A percentile compares a stretch with the other conserved stretches of the same genome.
Conservation (phyloP, 2,329 filamentous ascomycete species). For the Fusarium nygamai region DNA sequence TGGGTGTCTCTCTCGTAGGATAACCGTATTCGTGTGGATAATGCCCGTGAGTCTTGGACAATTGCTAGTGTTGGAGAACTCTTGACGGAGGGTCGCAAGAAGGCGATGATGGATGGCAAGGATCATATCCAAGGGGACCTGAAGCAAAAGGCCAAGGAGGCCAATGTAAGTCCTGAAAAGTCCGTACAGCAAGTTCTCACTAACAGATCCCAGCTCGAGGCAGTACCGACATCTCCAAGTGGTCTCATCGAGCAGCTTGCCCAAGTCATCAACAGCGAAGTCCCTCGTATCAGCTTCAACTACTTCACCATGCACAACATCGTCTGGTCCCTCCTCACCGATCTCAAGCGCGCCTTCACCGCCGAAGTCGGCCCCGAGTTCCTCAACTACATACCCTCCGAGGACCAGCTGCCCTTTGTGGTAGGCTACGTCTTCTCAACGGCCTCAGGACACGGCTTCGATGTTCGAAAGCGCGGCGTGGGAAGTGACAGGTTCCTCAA, state of each 20-base stretch:
- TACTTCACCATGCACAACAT: conserved; percentile 24
- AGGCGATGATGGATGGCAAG: conserved; percentile 5
- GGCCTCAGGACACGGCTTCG: conserved; percentile 5
- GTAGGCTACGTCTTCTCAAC: conserved; percentile 47
- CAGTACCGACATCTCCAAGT: neutral
- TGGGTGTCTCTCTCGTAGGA: conserved; percentile 2
- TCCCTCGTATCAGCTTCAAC: conserved; percentile 12
- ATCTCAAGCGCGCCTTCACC: conserved; percentile 10
- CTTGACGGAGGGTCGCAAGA: neutral
- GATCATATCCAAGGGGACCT: neutral
- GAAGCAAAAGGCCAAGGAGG: neutral
- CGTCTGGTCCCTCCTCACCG: neutral
- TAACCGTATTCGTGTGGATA: neutral
- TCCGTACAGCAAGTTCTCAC: neutral
- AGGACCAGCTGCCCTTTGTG: conserved; percentile 5
- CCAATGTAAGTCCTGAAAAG: neutral
- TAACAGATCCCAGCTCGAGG: neutral
- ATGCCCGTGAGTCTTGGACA: conserved; percentile 3
- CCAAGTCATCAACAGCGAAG: neutral
- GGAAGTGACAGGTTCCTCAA: neutral
- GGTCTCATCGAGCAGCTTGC: conserved; percentile 16
- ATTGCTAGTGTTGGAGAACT: neutral
- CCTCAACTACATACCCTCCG: neutral
- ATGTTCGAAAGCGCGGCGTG: neutral
- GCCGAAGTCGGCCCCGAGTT: neutral